Evolutionary conservation across 176 grass and related monocot species (phyloP), one percentile per base, ranked within the genome.

Genomic region (Oryza punctata): DNA sequence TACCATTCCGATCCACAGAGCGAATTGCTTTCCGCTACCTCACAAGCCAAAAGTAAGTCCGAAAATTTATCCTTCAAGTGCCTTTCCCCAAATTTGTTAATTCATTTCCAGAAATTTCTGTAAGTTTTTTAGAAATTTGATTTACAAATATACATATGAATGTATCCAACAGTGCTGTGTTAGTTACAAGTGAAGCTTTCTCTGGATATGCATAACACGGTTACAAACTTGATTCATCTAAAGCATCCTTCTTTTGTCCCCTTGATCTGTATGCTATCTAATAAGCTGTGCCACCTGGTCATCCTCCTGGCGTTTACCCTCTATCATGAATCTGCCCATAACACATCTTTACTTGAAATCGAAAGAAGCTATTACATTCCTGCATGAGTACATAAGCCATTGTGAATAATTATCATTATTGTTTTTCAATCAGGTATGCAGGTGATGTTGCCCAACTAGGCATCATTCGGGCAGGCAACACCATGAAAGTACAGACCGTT

Each of bases 11-110:
- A 41, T 98, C 96, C 61, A 93, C 96, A 23, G 96, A 95, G 69
- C 91, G 93, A 25, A 98, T 98, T 87, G 96, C 87, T 82, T 95
- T 98, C 85, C 96, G 93, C 49, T 98, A 98, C 65, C 85, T 98
- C 73, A 91, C 94, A 81, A 98, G 96, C 89, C 91, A 93, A 95
- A 98, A 94, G 96, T 95, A 98, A 89, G 79, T 87, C 63, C 35
- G 12, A 72, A 30, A 24, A 72, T 76, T 43, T 72, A 69, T 85
- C 25, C 13, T 57, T 54, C 37, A 47, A 65, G 25, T 74, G 12
- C 1, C 44, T 33, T 63, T 28, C 63, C 21, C 76, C 40, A 70
- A 74, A 15, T 27, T 76, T 65, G 24, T 4, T 29, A 69, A 63
- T 46, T 79, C 1, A 41, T 70, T 4, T 54, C 50, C 25, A 57